Percentiles rank a stretch among this genome's conserved stretches.
Conservation (phyloP, 306 rosid species). For the Lablab purpureus region DNA sequence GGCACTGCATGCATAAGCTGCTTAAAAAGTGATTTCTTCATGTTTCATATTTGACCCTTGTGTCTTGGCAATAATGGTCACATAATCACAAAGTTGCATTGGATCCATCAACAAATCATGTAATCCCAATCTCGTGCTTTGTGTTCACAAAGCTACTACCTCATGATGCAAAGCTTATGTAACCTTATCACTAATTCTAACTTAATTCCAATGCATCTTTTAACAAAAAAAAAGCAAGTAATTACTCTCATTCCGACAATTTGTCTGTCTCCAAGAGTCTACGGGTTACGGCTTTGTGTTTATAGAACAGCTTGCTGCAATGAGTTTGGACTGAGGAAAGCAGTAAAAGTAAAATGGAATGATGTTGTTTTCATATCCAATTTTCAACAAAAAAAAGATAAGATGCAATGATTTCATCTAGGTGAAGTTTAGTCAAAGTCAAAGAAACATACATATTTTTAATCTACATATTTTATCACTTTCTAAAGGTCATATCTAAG, state of each 20-base stretch:
- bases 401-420: too few species aligned
- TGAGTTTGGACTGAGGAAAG: not conserved
- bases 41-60: slow-evolving; percentile 17
- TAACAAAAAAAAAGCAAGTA: not conserved
- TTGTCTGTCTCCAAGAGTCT: slow-evolving; percentile 1
- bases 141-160: not conserved
- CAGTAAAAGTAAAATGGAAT: not conserved
- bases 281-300: not conserved
- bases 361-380: not conserved
- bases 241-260: not conserved
- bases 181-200: not conserved
- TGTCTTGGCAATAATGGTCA: not conserved
- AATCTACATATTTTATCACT: not conserved
- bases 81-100: slow-evolving; percentile 14
- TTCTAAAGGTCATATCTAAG: not conserved
- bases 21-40: not conserved
- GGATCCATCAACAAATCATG: slow-evolving; percentile 35
- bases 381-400: too few species aligned
- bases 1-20: not conserved
- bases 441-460: not conserved
- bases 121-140: not conserved
- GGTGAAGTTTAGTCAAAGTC: not conserved
- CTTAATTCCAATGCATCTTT: slow-evolving; percentile 8
- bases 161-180: not conserved
- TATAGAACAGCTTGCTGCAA: not conserved